A percentile compares a stretch with the other conserved stretches of the same genome.
phyloP scores from a whole-genome alignment of 352 stramenopile species.

The Phytopythium mirpurense region DNA sequence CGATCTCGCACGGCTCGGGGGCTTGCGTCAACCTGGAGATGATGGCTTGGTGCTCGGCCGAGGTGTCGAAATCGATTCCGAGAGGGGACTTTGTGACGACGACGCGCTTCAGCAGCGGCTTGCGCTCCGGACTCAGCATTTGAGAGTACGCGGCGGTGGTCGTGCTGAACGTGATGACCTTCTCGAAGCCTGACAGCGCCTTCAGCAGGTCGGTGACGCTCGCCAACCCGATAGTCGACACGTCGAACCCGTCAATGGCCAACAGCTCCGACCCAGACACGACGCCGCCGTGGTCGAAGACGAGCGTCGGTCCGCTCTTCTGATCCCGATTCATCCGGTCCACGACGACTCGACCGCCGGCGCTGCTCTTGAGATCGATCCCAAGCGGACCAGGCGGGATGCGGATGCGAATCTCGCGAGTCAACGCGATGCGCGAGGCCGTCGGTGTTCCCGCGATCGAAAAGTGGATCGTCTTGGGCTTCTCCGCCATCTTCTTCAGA shows the following conservation, averaged over 20 bases:
- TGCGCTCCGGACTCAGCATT: slow-evolving; percentile 20
- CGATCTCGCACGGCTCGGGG: slow-evolving; percentile 12
- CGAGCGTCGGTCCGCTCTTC: slow-evolving; percentile 21
- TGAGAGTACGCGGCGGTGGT: slow-evolving; percentile 24
- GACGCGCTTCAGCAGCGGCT: slow-evolving; percentile 12
- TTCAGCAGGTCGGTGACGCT: slow-evolving; percentile 35
- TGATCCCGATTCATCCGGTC: slow-evolving; percentile 36
- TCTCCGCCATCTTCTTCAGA: slow-evolving; percentile 39
- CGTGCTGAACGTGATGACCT: slow-evolving; percentile 57
- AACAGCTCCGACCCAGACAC: slow-evolving; percentile 43
- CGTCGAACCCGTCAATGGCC: slow-evolving; percentile 43
- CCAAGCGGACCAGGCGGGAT: slow-evolving; percentile 42
- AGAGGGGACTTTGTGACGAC: slow-evolving; percentile 17
- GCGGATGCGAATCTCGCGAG: slow-evolving; percentile 25
- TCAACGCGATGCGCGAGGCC: slow-evolving; percentile 10
- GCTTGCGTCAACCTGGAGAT: slow-evolving; percentile 15
- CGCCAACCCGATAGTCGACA: slow-evolving; percentile 25
- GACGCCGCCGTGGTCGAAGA: slow-evolving; percentile 41
- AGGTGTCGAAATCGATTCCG: slow-evolving; percentile 28
- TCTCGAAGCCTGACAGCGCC: slow-evolving; percentile 31
- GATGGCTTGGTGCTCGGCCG: slow-evolving; percentile 9
- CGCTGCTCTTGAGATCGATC: slow-evolving; percentile 42
- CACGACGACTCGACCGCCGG: slow-evolving; percentile 35
- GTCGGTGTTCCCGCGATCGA: slow-evolving; percentile 7
- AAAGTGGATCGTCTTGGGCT: slow-evolving; percentile 36